Evolutionary conservation across 2,329 filamentous ascomycete genomes (phyloP), one percentile per base, ranked within the genome.

Genomic region (Alternaria brassicicola): DNA sequence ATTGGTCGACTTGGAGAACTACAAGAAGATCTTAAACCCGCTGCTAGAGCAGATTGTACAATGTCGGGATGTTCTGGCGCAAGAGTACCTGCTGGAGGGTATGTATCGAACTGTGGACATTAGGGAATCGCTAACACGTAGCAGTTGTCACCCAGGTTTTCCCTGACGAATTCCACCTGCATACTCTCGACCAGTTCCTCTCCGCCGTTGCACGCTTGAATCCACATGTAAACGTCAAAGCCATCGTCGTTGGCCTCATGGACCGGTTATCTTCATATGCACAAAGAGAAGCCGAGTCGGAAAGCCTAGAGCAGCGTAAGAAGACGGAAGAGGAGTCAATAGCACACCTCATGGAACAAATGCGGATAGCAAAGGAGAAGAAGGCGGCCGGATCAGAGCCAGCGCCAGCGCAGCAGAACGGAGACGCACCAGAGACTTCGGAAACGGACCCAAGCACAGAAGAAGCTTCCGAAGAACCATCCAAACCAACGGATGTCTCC

Each of bases 171-270:
- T 99, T 94, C 76, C 96, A 99, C 78, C 86, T 99, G 21, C 93
- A 99, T 75, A 99, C 95, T 0, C 86, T 99, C 30, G 95, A 98
- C 74, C 90, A 97, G 75, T 92, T 99, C 76, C 87, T 99, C 31
- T 95, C 90, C 8, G 95, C 95, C 6, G 96, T 97, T 31, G 92
- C 94, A 13, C 86, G 94, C 57, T 83, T 99, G 35, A 97, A 99
- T 71, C 95, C 94, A 0, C 92, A 98, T 72, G 95, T 99, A 71
- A 97, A 99, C 68, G 89, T 99, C 79, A 99, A 99, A 81, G 91
- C 91, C 45, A 99, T 99, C 57, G 94, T 99, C 9, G 97, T 98
- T 73, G 95, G 94, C 25, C 83, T 99, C 59, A 99, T 99, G 96
- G 94, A 99, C 74, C 88, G 95, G 36, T 80, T 99, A 28, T 97